Evolutionary conservation across 169 alveolate species (phyloP).

Genomic region (Amoebophrya sp.): DNA sequence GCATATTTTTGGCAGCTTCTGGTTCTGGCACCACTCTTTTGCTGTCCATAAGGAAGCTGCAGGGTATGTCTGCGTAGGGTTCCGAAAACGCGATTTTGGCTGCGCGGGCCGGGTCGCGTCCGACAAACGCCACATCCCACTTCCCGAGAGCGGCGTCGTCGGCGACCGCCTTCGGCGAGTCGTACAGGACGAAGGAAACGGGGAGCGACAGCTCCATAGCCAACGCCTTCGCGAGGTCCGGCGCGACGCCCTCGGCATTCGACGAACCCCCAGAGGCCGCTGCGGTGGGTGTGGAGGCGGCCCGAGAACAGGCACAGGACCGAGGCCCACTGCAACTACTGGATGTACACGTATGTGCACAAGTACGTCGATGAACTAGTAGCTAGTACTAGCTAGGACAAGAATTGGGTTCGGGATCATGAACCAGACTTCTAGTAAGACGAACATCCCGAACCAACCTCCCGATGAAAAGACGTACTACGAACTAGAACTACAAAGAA

Average conservation of each 20-base stretch:
- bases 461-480: too few species aligned
- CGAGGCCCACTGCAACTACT: too few species aligned
- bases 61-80: neutral
- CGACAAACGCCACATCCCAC: neutral
- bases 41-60: neutral
- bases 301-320: too few species aligned
- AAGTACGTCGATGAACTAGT: too few species aligned
- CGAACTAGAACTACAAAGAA: too few species aligned
- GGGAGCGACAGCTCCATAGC: neutral
- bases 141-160: neutral
- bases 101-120: neutral
- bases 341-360: too few species aligned
- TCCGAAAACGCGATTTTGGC: neutral
- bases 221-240: neutral
- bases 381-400: too few species aligned
- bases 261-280: too few species aligned
- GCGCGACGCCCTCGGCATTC: neutral
- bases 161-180: neutral
- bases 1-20: neutral
- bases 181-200: neutral
- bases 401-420: too few species aligned
- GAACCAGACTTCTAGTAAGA: too few species aligned
- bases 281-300: too few species aligned
- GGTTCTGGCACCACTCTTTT: neutral
- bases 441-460: too few species aligned